A percentile compares a stretch with the other conserved stretches of the same genome.
Evolutionary conservation across 768 basidiomycete species (phyloP).

Genomic region (Rhodotorula taiwanensis): DNA sequence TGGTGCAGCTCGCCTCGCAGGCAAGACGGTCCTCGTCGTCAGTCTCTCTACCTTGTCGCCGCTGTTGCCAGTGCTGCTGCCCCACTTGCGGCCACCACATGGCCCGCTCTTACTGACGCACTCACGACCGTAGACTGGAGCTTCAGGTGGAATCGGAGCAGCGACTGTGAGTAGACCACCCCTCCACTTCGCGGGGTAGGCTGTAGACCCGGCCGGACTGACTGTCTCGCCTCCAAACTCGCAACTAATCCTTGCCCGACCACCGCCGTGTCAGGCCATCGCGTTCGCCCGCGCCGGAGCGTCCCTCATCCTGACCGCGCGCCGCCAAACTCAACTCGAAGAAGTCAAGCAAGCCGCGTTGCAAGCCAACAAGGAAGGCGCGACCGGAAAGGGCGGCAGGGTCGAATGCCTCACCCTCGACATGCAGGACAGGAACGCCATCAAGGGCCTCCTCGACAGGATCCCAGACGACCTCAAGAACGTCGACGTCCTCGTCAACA

Average conservation of each 20-base stretch:
- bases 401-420: constrained; percentile 26
- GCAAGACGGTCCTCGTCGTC: constrained; percentile 32
- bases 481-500: constrained; percentile 39
- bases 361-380: constrained; percentile 23
- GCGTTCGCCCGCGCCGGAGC: constrained; percentile 34
- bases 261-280: constrained; percentile 16
- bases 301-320: constrained; percentile 36
- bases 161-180: constrained; percentile 18
- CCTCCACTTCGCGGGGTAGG: background rate
- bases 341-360: constrained; percentile 8
- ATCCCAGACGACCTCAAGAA: constrained; percentile 22
- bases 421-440: constrained; percentile 19
- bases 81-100: too few relatives aligned
- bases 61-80: too few relatives aligned
- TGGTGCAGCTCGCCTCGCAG: constrained; percentile 11
- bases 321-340: constrained; percentile 32
- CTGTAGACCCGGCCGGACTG: too few relatives aligned
- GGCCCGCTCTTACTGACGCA: background rate
- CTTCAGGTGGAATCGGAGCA: constrained; percentile 32
- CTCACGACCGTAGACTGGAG: constrained; percentile 14
- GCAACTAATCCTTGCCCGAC: background rate
- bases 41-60: too few relatives aligned
- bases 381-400: constrained; percentile 23
- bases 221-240: background rate
- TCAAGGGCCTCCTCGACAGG: constrained; percentile 17